Base-by-base conservation (phyloP, 2,329 filamentous ascomycete genomes). In the Exophiala bonariae region DNA sequence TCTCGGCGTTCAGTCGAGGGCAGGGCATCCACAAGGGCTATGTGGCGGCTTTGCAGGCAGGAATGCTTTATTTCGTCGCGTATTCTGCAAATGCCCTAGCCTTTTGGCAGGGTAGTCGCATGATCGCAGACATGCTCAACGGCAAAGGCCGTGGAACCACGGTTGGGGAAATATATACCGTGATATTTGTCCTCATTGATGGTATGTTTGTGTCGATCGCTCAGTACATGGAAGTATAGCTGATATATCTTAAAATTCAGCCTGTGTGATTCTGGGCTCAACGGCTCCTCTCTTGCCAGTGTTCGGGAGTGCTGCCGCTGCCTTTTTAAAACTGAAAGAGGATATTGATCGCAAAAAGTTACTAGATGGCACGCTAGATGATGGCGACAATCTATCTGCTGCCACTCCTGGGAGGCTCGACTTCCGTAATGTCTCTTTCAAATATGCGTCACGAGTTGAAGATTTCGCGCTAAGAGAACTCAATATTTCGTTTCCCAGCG, bases 321-420 rank as follows among this genome's bases (percentile, higher is more conserved):
- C 82, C 1, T 87, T 78, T 54, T 65, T 76, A 45, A 80, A 81
- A 41, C 65, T 87, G 3, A 71, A 72, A 13, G 68, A 74, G 20
- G 81, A 83, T 35, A 82, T 86, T 38, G 73, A 81, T 8, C 71
- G 72, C 3, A 50, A 61, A 28, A 70, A 74, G 0, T 60, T 64
- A 23, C 79, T 80, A 39, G 73, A 79, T 44, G 61, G 61, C 3
- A 55, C 44, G 2, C 28, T 19, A 10, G 10, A 14, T 3, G 35
- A 34, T 2, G 50, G 47, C 7, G 40, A 38, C 18, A 36, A 8
- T 13, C 22, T n/a, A 14, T 44, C 63, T 10, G 14, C 55, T 11
- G 16, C 23, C 3, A 26, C 14, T 11, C 18, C n/a, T 10, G 48
- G 48, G n/a, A 52, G 58, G 5, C 61, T 71, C n/a, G 63, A 66